phyloP scores from a whole-genome alignment of 495 filamentous ascomycete species.

The Aspergillus asperescens region DNA sequence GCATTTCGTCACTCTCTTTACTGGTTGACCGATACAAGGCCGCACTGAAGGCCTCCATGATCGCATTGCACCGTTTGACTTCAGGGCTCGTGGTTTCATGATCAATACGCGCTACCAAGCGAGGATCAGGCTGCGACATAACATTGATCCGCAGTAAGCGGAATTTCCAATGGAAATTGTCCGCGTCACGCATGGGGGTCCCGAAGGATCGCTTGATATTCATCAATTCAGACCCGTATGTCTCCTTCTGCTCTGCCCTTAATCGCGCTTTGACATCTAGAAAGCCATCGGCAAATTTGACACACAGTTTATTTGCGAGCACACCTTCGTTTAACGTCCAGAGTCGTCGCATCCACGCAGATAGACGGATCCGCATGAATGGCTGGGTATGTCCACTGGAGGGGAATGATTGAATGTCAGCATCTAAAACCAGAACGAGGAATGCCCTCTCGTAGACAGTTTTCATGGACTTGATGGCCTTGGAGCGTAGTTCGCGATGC shows the following conservation, averaged over 20 bases:
- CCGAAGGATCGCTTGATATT: not conserved
- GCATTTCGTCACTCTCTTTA: slow-evolving; percentile 8
- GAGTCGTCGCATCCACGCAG: slow-evolving; percentile 5
- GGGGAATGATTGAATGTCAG: not conserved
- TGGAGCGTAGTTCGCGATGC: not conserved
- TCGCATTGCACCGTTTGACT: not conserved
- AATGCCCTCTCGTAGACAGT: slow-evolving; percentile 3
- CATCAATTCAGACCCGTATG: not conserved
- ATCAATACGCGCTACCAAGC: not conserved
- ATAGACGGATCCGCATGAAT: slow-evolving; percentile 4
- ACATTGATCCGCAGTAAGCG: slow-evolving; percentile 1
- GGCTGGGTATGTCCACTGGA: not conserved
- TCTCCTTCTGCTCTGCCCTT: not conserved
- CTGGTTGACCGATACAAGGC: slow-evolving; percentile 3
- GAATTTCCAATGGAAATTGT: slow-evolving; percentile 7
- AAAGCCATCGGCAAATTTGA: slow-evolving; percentile 3
- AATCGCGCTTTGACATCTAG: not conserved
- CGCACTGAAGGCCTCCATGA: slow-evolving; percentile 7
- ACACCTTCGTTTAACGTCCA: slow-evolving; percentile 8
- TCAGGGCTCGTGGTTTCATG: not conserved
- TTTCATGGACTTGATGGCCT: slow-evolving; percentile 4
- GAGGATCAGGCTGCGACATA: slow-evolving; percentile 2
- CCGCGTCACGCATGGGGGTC: slow-evolving; percentile 1
- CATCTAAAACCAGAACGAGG: not conserved
- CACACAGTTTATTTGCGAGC: not conserved